Conservation (phyloP, 495 filamentous ascomycete genomes). For the Bacidia gigantensis region DNA sequence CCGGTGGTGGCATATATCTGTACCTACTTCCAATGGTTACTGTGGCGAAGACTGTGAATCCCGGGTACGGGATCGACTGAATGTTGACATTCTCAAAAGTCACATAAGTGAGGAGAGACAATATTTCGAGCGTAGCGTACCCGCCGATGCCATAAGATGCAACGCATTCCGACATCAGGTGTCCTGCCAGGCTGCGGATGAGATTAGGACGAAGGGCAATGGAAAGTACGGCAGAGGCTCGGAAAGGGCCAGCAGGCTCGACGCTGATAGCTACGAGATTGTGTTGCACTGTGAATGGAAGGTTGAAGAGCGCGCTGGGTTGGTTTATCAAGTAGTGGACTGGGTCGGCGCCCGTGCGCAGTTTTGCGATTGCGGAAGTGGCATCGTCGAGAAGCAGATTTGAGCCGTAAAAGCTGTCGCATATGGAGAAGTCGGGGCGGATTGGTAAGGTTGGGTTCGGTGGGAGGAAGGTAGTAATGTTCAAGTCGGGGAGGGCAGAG, state of each 20-base stretch:
- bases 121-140: conserved; percentile 6
- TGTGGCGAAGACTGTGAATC: conserved; percentile 6
- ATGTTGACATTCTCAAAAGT: conserved; percentile 2
- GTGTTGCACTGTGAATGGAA: not conserved
- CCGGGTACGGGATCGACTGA: not conserved
- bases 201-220: conserved; percentile 1
- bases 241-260: conserved; percentile 1
- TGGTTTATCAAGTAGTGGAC: conserved; percentile 5
- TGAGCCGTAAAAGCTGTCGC: conserved; percentile 2
- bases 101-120: conserved; percentile 7
- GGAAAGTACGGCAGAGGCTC: not conserved
- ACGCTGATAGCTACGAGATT: not conserved
- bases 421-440: conserved; percentile 6
- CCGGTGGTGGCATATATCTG: not conserved
- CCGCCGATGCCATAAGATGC: not conserved
- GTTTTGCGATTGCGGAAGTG: not conserved
- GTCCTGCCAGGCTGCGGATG: conserved; percentile 10
- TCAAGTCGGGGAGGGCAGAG: not conserved
- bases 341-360: not conserved
- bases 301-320: not conserved
- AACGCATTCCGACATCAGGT: conserved; percentile 1
- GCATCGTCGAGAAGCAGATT: not conserved
- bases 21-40: not conserved
- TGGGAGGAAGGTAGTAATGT: not conserved
- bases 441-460: conserved; percentile 5